Evolutionary conservation across 768 basidiomycete species (phyloP).

Genomic region (Clavaria fumosa): DNA sequence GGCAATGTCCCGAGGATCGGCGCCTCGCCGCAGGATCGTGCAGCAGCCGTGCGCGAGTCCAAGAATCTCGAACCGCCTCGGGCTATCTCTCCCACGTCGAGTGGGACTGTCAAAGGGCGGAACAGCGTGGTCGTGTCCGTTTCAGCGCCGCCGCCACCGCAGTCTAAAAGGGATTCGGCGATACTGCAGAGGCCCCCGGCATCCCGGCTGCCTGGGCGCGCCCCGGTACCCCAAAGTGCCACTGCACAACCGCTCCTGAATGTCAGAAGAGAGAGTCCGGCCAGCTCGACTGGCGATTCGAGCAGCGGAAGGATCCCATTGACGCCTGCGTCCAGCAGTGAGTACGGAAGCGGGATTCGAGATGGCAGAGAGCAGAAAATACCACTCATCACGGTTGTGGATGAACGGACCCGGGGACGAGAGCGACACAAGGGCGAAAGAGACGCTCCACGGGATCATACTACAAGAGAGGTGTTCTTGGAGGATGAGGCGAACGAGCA

Average conservation of each 20-base stretch:
- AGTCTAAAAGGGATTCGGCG: too few species aligned
- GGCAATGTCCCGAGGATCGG: too few species aligned
- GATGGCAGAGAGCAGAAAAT: slow-evolving; percentile 11
- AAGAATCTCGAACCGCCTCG: too few species aligned
- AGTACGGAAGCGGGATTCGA: slow-evolving; percentile 22
- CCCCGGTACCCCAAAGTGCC: too few species aligned
- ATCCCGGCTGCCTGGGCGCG: too few species aligned
- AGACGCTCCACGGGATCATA: slow-evolving; percentile 29
- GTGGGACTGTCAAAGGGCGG: too few species aligned
- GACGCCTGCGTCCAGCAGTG: slow-evolving; percentile 70
- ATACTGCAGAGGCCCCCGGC: too few species aligned
- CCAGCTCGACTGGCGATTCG: slow-evolving; percentile 76
- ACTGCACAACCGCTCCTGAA: slow-evolving; percentile 42
- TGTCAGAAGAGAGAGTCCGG: slow-evolving; percentile 47
- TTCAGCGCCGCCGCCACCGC: too few species aligned
- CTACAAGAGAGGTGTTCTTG: slow-evolving; percentile 55
- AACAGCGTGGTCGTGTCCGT: too few species aligned
- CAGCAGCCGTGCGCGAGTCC: too few species aligned
- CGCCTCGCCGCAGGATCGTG: too few species aligned
- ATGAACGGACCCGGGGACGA: slow-evolving; percentile 20
- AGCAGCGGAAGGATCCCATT: slow-evolving; percentile 62
- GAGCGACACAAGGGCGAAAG: slow-evolving; percentile 9
- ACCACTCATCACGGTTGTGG: slow-evolving; percentile 19
- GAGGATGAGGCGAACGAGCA: slow-evolving; percentile 24
- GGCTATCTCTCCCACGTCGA: too few species aligned